Evolutionary conservation across 768 basidiomycete species (phyloP).

Genomic region (Leccinum broughii): DNA sequence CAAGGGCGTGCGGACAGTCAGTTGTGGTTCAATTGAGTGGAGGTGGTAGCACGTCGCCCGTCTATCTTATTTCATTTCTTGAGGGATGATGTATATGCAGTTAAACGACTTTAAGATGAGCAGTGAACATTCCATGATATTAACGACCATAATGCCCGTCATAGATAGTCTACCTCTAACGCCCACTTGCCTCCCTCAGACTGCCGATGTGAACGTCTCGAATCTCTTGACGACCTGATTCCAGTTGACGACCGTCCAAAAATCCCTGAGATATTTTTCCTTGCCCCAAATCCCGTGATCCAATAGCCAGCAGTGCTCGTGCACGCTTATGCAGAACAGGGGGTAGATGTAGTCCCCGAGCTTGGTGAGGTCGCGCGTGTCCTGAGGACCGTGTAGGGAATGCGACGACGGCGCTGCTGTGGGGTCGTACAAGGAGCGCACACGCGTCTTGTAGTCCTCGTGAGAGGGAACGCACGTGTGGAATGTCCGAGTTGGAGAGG

Average conservation of each 20-base stretch:
- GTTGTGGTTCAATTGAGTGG: conserved; percentile 34
- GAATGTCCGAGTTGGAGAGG: conserved; percentile 30
- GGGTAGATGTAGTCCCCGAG: conserved; percentile 65
- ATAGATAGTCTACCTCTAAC: conserved; percentile 9
- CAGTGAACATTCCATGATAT: conserved; percentile 13
- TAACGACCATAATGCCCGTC: conserved; percentile 4
- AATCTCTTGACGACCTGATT: conserved; percentile 45
- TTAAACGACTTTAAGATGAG: conserved; percentile 19
- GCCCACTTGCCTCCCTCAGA: conserved; percentile 10
- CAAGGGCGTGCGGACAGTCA: conserved; percentile 78
- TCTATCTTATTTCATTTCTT: not conserved
- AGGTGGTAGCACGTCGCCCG: conserved; percentile 25
- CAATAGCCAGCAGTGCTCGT: conserved; percentile 88
- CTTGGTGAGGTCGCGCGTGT: conserved; percentile 26
- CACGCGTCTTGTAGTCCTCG: conserved; percentile 7
- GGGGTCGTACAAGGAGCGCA: conserved; percentile 33
- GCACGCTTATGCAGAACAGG: conserved; percentile 73
- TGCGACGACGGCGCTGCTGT: not conserved
- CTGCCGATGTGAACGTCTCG: conserved; percentile 20
- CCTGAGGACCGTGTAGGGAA: conserved; percentile 10
- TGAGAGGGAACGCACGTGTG: conserved; percentile 23
- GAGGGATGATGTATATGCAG: conserved; percentile 12
- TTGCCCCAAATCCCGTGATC: conserved; percentile 92
- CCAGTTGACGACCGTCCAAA: conserved; percentile 88
- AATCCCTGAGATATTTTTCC: conserved; percentile 79